Percentiles rank a stretch among this genome's conserved stretches.
These are phyloP conservation scores for Penicillium sp. DNA, from an alignment of 2,329 filamentous ascomycete species.

Conservation along the genomic window DNA sequence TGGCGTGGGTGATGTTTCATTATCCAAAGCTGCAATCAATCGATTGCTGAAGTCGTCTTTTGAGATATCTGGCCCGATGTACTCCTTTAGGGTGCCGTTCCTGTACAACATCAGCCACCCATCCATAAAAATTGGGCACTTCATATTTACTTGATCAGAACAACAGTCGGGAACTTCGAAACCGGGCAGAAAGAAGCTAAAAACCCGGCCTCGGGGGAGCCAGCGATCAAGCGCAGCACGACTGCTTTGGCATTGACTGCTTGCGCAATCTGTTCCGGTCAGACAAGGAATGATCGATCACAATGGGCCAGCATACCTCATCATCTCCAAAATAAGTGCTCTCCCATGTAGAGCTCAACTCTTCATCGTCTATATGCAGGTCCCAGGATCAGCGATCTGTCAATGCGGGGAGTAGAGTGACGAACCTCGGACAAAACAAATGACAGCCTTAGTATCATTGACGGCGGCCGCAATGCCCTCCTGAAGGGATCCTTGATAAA, in stretches of 20 bases:
- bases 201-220: constrained; percentile 78
- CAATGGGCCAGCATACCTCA: constrained; percentile 47
- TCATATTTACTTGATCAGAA: constrained; percentile 70
- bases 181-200: constrained; percentile 81
- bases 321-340: constrained; percentile 61
- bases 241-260: constrained; percentile 66
- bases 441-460: constrained; percentile 72
- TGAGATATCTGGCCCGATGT: constrained; percentile 65
- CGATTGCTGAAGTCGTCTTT: constrained; percentile 68
- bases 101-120: constrained; percentile 40
- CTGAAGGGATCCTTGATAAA: constrained; percentile 78
- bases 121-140: background rate
- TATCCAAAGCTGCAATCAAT: constrained; percentile 49
- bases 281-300: background rate
- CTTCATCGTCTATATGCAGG: constrained; percentile 60
- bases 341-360: constrained; percentile 74
- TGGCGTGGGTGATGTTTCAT: constrained; percentile 9
- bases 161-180: constrained; percentile 73
- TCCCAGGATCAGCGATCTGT: constrained; percentile 11
- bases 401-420: constrained; percentile 17
- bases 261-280: constrained; percentile 52
- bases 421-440: constrained; percentile 80
- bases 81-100: constrained; percentile 76
- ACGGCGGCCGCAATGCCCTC: constrained; percentile 78
- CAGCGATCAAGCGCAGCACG: constrained; percentile 68